phyloP scores from a whole-genome alignment of 2,329 filamentous ascomycete species.

The Plectosphaerella plurivora region DNA sequence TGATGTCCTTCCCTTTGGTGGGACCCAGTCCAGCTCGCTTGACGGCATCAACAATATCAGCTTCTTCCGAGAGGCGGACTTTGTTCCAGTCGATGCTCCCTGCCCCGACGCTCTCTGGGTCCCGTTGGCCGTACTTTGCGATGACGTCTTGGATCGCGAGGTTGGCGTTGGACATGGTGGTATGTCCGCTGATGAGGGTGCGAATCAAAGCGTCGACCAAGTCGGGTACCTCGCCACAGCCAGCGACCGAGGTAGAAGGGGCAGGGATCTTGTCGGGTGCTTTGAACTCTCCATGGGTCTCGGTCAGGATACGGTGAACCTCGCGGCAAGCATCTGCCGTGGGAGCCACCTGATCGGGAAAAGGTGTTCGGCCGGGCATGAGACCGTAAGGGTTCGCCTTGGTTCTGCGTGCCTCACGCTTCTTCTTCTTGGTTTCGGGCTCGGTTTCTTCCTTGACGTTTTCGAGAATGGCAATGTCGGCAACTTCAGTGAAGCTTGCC shows the following conservation, averaged over 20 bases:
- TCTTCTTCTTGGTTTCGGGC: slow-evolving; percentile 11
- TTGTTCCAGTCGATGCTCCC: slow-evolving; percentile 74
- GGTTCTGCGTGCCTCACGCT: slow-evolving; percentile 18
- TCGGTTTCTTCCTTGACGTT: not conserved
- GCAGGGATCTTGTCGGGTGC: slow-evolving; percentile 64
- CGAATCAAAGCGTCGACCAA: slow-evolving; percentile 50
- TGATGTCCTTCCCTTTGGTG: slow-evolving; percentile 70
- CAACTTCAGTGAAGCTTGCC: not conserved
- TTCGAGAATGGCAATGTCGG: not conserved
- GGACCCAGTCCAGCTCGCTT: slow-evolving; percentile 65
- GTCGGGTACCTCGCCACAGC: slow-evolving; percentile 55
- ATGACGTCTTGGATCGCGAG: slow-evolving; percentile 63
- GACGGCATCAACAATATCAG: slow-evolving; percentile 65
- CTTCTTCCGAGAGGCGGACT: slow-evolving; percentile 53
- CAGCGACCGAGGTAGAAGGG: slow-evolving; percentile 67
- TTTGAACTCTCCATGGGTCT: slow-evolving; percentile 59
- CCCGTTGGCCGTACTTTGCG: slow-evolving; percentile 56
- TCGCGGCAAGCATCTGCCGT: slow-evolving; percentile 65
- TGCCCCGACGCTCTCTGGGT: slow-evolving; percentile 57
- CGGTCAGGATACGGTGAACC: slow-evolving; percentile 61
- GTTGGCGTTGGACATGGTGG: slow-evolving; percentile 49
- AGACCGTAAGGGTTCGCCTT: slow-evolving; percentile 41
- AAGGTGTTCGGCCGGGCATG: slow-evolving; percentile 58
- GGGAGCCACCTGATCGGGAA: slow-evolving; percentile 61
- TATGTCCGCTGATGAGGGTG: slow-evolving; percentile 48